These are phyloP conservation scores for Lasiosphaeriaceae sp. DNA, from an alignment of 495 filamentous ascomycete species.

Conservation along the genomic window DNA sequence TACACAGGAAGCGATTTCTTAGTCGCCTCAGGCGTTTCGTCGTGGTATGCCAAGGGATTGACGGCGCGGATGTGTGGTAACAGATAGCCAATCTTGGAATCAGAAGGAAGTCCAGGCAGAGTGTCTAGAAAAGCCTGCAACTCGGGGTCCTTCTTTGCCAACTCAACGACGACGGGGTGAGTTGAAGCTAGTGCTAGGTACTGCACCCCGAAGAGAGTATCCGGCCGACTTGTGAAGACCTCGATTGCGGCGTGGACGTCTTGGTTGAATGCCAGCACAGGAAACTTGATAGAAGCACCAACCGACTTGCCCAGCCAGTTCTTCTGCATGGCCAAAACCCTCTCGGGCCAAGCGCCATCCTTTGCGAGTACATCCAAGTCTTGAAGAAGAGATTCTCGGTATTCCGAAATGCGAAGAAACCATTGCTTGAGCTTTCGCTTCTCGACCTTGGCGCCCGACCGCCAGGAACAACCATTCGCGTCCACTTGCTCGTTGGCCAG, in stretches of 20 bases:
- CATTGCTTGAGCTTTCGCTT: constrained; percentile 78
- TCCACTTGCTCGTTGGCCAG: constrained; percentile 91
- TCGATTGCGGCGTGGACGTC: constrained; percentile 48
- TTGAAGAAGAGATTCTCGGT: constrained; percentile 66
- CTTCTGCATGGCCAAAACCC: constrained; percentile 76
- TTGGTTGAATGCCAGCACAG: constrained; percentile 39
- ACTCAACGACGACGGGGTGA: constrained; percentile 63
- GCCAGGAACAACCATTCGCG: constrained; percentile 76
- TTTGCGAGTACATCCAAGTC: constrained; percentile 64
- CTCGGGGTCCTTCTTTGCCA: constrained; percentile 54
- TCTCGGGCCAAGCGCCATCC: constrained; percentile 70
- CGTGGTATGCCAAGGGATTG: constrained; percentile 62
- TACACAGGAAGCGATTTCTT: constrained; percentile 65
- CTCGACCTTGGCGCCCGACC: constrained; percentile 82
- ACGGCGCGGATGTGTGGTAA: constrained; percentile 56
- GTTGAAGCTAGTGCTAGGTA: constrained; percentile 74
- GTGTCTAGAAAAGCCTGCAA: constrained; percentile 65
- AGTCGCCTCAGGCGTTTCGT: constrained; percentile 44
- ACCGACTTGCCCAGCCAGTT: constrained; percentile 83
- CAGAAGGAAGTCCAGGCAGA: constrained; percentile 56
- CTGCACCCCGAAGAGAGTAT: constrained; percentile 80
- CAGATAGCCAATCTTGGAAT: constrained; percentile 72
- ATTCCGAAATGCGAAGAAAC: constrained; percentile 82
- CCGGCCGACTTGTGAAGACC: constrained; percentile 78
- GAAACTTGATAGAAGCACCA: constrained; percentile 70